These are phyloP conservation scores for Monosporascus sp. DNA, from an alignment of 2,329 filamentous ascomycete species.

Conservation along the genomic window DNA sequence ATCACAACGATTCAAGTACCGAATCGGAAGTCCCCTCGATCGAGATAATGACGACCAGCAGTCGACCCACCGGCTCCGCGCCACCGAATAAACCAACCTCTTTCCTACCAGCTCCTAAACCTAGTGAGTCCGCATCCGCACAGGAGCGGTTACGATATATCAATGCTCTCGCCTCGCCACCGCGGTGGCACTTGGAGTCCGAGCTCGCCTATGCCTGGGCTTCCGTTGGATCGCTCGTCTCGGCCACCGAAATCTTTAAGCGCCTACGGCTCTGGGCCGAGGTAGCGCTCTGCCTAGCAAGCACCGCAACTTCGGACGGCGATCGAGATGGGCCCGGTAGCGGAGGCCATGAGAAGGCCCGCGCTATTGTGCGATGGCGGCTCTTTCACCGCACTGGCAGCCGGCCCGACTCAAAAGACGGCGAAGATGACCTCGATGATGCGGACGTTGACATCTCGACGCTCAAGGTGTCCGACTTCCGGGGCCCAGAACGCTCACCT, in stretches of 20 bases:
- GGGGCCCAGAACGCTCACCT: constrained; percentile 62
- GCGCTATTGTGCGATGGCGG: constrained; percentile 68
- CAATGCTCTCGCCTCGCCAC: constrained; percentile 76
- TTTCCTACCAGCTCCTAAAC: constrained; percentile 74
- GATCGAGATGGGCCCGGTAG: constrained; percentile 49
- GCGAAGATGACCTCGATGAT: constrained; percentile 39
- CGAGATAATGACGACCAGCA: constrained; percentile 35
- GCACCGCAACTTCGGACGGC: constrained; percentile 52
- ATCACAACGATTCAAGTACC: constrained; percentile 12
- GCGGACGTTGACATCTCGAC: constrained; percentile 50
- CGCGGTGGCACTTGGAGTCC: constrained; percentile 89
- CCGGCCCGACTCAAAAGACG: constrained; percentile 13
- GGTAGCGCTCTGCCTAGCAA: constrained; percentile 81
- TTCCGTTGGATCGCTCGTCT: constrained; percentile 76
- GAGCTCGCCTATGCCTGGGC: constrained; percentile 94
- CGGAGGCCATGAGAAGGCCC: constrained; percentile 73
- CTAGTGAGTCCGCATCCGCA: constrained; percentile 72
- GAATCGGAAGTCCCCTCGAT: constrained; percentile 39
- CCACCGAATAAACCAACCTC: constrained; percentile 55
- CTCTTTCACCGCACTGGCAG: constrained; percentile 62
- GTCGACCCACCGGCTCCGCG: constrained; percentile 9
- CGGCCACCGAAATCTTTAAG: constrained; percentile 94
- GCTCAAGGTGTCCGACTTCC: constrained; percentile 49
- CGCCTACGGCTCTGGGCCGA: constrained; percentile 91
- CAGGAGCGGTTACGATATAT: constrained; percentile 76